These are phyloP conservation scores for Maudiozyma saulgeensis DNA, from an alignment of 805 yeast species.

Conservation along the genomic window DNA sequence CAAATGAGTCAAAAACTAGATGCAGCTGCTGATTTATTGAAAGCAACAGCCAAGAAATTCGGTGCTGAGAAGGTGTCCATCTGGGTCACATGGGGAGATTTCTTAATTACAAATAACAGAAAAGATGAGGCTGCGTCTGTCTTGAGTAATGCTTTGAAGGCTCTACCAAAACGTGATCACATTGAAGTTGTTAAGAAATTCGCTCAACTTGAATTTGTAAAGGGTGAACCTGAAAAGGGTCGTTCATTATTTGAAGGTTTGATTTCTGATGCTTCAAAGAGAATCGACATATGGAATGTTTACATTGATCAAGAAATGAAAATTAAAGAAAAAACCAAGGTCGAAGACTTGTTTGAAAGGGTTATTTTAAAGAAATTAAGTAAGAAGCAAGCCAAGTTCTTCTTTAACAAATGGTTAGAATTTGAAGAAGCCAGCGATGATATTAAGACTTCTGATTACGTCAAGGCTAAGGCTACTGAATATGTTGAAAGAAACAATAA, in stretches of 20 bases:
- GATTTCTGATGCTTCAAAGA: conserved; percentile 79
- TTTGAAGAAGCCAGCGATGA: conserved; percentile 66
- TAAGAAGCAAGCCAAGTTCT: conserved; percentile 86
- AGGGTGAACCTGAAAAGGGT: conserved; percentile 91
- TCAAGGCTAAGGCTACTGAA: conserved; percentile 84
- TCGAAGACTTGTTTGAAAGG: conserved; percentile 76
- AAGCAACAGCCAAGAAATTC: conserved; percentile 65
- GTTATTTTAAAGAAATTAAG: conserved; percentile 55
- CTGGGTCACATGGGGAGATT: conserved; percentile 79
- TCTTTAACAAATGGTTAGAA: conserved; percentile 85
- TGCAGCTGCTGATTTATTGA: conserved; percentile 62
- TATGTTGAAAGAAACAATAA: conserved; percentile 37
- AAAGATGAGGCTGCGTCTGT: conserved; percentile 57
- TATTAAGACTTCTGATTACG: conserved; percentile 65
- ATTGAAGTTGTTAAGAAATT: conserved; percentile 77
- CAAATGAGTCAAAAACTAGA: conserved; percentile 61
- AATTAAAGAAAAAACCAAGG: conserved; percentile 51
- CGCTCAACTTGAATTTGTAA: conserved; percentile 76
- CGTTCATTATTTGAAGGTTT: conserved; percentile 91
- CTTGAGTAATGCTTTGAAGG: conserved; percentile 64
- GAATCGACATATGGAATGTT: conserved; percentile 91
- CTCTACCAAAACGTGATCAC: conserved; percentile 62
- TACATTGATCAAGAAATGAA: conserved; percentile 90
- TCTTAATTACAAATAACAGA: conserved; percentile 49
- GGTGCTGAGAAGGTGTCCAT: conserved; percentile 56